A percentile compares a stretch with the other conserved stretches of the same genome.
Conservation (phyloP, 371 early-diverging fungal genomes). For the Mucor ambiguus region DNA sequence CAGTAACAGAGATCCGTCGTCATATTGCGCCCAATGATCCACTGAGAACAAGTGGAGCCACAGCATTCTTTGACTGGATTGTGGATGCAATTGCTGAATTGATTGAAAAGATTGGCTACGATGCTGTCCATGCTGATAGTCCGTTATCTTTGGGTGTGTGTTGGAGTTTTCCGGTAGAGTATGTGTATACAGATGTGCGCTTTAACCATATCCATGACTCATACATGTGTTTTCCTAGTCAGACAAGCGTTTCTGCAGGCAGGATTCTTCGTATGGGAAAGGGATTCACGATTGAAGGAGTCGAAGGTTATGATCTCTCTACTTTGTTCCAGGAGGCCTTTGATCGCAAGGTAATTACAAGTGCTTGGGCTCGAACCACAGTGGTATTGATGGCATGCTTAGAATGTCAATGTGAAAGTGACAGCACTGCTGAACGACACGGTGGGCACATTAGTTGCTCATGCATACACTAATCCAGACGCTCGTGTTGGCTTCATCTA, state of each 20-base stretch:
- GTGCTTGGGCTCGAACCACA: too few species aligned
- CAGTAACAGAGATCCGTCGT: slow-evolving; percentile 46
- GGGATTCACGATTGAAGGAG: slow-evolving; percentile 79
- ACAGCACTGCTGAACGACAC: slow-evolving; percentile 90
- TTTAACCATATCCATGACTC: background rate
- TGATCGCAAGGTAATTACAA: slow-evolving; percentile 59
- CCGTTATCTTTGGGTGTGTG: slow-evolving; percentile 48
- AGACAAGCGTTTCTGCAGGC: slow-evolving; percentile 77
- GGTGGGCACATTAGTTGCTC: slow-evolving; percentile 89
- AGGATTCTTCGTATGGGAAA: slow-evolving; percentile 89
- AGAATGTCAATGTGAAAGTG: slow-evolving; percentile 12
- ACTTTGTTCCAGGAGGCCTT: slow-evolving; percentile 59
- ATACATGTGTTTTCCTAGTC: slow-evolving; percentile 38
- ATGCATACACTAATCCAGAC: slow-evolving; percentile 79
- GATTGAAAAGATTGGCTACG: slow-evolving; percentile 17
- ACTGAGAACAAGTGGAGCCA: slow-evolving; percentile 58
- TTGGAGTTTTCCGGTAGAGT: slow-evolving; percentile 58
- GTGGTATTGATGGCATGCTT: background rate
- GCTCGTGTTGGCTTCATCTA: slow-evolving; percentile 89
- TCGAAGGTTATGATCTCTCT: slow-evolving; percentile 83
- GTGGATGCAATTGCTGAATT: slow-evolving; percentile 61
- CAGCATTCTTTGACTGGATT: slow-evolving; percentile 86
- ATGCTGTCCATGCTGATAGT: slow-evolving; percentile 24
- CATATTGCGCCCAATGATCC: slow-evolving; percentile 61
- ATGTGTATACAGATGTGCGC: background rate